Evolutionary conservation across 352 stramenopile genomes (phyloP).

Genomic region (Halophytophthora batemanensis): DNA sequence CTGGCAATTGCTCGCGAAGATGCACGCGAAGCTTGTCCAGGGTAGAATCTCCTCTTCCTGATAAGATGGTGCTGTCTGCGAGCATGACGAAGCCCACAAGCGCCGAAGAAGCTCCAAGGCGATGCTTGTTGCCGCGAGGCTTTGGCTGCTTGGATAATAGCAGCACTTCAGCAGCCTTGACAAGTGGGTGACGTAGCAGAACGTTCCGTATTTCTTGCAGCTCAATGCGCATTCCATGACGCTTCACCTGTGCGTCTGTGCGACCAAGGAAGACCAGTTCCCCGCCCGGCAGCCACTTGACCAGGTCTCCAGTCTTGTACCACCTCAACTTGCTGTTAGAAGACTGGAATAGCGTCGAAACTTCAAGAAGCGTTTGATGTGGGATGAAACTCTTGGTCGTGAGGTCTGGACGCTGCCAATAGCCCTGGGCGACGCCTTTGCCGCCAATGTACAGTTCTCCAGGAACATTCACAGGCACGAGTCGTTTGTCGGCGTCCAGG

Average conservation of each 20-base stretch:
- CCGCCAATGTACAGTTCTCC: conserved; percentile 76
- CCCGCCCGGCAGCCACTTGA: conserved; percentile 48
- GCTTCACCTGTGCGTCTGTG: conserved; percentile 77
- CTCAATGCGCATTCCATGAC: conserved; percentile 80
- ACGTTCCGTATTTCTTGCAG: conserved; percentile 73
- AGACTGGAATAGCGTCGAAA: conserved; percentile 1
- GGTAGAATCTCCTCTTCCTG: conserved; percentile 2
- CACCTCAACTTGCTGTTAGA: conserved; percentile 17
- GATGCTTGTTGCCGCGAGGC: conserved; percentile 5
- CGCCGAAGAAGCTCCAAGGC: conserved; percentile 6
- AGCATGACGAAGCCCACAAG: conserved; percentile 59
- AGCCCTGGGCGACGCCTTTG: conserved; percentile 54
- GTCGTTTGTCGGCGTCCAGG: conserved; percentile 39
- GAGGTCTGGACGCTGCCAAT: conserved; percentile 50
- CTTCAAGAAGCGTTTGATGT: conserved; percentile 17
- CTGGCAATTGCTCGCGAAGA: conserved; percentile 34
- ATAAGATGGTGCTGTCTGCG: conserved; percentile 2
- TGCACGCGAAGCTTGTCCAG: conserved; percentile 20
- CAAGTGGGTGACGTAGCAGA: conserved; percentile 29
- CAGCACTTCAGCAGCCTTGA: conserved; percentile 50
- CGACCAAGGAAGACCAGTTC: conserved; percentile 66
- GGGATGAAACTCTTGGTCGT: conserved; percentile 22
- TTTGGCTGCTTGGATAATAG: conserved; percentile 20
- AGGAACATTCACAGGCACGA: conserved; percentile 45
- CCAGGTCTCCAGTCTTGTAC: conserved; percentile 73